Evolutionary conservation across 805 yeast genomes (phyloP).

Genomic region (Ogataea glucozyma): DNA sequence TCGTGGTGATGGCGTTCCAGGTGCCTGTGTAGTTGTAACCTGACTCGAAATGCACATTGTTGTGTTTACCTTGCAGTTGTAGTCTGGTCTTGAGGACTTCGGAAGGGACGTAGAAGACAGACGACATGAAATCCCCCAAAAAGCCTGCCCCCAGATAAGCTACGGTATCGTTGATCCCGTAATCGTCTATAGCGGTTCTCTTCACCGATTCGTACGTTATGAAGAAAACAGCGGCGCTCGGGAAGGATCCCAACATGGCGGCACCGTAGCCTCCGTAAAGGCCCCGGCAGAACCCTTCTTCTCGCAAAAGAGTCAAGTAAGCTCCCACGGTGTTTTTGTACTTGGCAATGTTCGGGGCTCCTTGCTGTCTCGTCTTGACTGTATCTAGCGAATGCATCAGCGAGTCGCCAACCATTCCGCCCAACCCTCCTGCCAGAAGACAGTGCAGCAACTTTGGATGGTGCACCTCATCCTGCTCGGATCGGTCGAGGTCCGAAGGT

Average conservation of each 20-base stretch:
- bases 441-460: conserved; percentile 55
- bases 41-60: conserved; percentile 73
- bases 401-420: conserved; percentile 91
- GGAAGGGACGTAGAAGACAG: conserved; percentile 89
- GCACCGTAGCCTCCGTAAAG: conserved; percentile 91
- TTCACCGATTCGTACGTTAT: conserved; percentile 86
- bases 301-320: conserved; percentile 66
- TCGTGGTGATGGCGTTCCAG: conserved; percentile 65
- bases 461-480: conserved; percentile 4
- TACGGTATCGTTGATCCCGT: conserved; percentile 70
- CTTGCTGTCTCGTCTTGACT: conserved; percentile 96
- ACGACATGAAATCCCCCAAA: conserved; percentile 88
- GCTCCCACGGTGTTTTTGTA: conserved; percentile 78
- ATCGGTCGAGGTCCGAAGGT: no score
- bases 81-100: conserved; percentile 92
- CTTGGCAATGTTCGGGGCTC: conserved; percentile 68
- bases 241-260: conserved; percentile 89
- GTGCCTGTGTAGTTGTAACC: conserved; percentile 88
- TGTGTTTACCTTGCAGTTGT: conserved; percentile 86
- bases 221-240: conserved; percentile 92
- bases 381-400: conserved; percentile 96
- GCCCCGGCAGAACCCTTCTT: conserved; percentile 86
- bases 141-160: conserved; percentile 85
- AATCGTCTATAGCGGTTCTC: conserved; percentile 63
- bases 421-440: conserved; percentile 89